Percentiles rank a stretch among this genome's conserved stretches.
phyloP scores from a whole-genome alignment of 768 basidiomycete species.

The Kwoniella sp. region DNA sequence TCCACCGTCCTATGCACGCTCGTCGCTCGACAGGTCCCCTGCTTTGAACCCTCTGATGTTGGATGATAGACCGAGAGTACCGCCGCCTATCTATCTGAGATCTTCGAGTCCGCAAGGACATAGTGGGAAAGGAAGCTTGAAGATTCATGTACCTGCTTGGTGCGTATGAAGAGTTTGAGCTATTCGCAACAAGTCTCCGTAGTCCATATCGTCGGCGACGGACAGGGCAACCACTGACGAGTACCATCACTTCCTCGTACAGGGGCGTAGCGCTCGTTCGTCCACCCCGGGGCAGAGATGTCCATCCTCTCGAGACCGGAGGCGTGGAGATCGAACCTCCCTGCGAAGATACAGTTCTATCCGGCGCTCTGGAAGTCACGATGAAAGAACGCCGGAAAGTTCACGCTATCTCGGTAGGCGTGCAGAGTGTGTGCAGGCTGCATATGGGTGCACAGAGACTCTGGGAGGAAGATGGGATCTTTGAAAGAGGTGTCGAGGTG shows the following conservation, averaged over 20 bases:
- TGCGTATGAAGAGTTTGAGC: slow-evolving; percentile 18
- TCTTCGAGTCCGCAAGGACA: slow-evolving; percentile 25
- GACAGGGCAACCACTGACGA: not conserved
- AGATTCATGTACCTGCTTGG: slow-evolving; percentile 46
- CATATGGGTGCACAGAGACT: slow-evolving; percentile 37
- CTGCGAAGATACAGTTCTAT: slow-evolving; percentile 48
- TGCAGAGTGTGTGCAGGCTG: slow-evolving; percentile 41
- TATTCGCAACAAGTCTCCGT: slow-evolving; percentile 1
- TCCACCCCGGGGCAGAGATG: slow-evolving; percentile 32
- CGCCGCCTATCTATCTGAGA: slow-evolving; percentile 39
- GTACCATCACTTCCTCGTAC: not conserved
- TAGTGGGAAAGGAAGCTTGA: slow-evolving; percentile 31
- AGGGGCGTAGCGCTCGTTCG: slow-evolving; percentile 43
- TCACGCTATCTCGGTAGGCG: slow-evolving; percentile 37
- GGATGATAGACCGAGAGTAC: slow-evolving; percentile 33
- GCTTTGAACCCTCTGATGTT: slow-evolving; percentile 23
- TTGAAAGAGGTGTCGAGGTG: slow-evolving; percentile 44
- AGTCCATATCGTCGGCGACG: not conserved
- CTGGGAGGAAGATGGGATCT: slow-evolving; percentile 51
- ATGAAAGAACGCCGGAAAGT: slow-evolving; percentile 47
- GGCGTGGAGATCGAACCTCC: slow-evolving; percentile 30
- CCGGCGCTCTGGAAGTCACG: slow-evolving; percentile 46
- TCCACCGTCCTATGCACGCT: slow-evolving; percentile 34
- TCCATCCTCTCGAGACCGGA: slow-evolving; percentile 34
- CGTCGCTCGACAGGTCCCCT: slow-evolving; percentile 33